Conservation (phyloP, 305 asterid species). For the Fraxinus paxiana region DNA sequence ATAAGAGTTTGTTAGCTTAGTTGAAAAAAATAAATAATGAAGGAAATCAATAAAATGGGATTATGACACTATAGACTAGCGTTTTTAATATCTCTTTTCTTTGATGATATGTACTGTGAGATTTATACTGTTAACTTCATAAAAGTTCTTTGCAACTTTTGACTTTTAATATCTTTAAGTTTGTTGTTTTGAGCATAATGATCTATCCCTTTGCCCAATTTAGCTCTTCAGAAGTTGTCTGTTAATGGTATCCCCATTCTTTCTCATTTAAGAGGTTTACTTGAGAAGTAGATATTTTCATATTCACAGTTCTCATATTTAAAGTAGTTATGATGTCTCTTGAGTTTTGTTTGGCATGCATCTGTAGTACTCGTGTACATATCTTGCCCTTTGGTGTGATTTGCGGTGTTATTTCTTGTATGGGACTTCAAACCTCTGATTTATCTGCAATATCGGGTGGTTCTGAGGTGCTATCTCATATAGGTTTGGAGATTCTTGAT, state of each 20-base stretch:
- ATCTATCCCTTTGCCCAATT: not conserved
- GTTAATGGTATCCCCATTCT: not conserved
- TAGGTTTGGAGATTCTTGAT: conserved; percentile 92
- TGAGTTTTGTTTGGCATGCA: not conserved
- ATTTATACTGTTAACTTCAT: not conserved
- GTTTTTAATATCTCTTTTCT: not conserved
- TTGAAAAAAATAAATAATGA: not conserved
- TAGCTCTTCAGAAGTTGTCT: conserved; percentile 10
- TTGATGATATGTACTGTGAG: not conserved
- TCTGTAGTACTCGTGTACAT: not conserved
- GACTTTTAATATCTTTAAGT: not conserved
- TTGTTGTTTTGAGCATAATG: not conserved
- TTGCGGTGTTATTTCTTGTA: not conserved
- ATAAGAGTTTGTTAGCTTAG: not conserved
- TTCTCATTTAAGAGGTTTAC: not conserved
- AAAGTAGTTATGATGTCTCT: not conserved
- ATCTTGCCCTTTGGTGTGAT: conserved; percentile 11
- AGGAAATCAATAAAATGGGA: not conserved
- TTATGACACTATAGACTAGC: conserved; percentile 1
- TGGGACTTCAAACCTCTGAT: conserved; percentile 3
- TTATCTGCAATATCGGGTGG: conserved; percentile 16
- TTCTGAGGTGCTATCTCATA: conserved; percentile 17
- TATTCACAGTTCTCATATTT: not conserved
- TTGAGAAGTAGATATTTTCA: not conserved
- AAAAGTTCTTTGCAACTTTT: not conserved